Evolutionary conservation across 108 stramenopile species (phyloP).

Genomic region (Tribonema minus): DNA sequence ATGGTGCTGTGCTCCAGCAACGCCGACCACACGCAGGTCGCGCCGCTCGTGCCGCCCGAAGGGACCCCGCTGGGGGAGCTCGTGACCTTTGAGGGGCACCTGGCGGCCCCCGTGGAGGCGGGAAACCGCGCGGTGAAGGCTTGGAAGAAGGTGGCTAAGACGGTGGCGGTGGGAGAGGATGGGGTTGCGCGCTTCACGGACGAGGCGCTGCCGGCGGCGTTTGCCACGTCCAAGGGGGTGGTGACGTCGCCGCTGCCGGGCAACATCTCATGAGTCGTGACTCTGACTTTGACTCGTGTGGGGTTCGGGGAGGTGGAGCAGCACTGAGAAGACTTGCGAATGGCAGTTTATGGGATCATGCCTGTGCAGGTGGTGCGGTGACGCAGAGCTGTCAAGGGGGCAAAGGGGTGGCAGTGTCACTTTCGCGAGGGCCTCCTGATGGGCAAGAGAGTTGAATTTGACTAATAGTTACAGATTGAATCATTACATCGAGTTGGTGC

Average conservation of each 20-base stretch:
- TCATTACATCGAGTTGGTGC: too few species aligned
- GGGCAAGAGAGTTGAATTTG: too few species aligned
- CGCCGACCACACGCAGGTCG: constrained; percentile 53
- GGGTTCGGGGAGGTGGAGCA: too few species aligned
- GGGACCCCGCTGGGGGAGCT: constrained; percentile 51
- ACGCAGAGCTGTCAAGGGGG: too few species aligned
- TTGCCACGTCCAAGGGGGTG: constrained; percentile 29
- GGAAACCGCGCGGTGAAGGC: constrained; percentile 56
- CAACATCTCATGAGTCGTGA: constrained; percentile 13
- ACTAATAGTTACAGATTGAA: too few species aligned
- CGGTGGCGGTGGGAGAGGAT: constrained; percentile 37
- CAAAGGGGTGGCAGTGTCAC: too few species aligned
- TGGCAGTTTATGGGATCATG: too few species aligned
- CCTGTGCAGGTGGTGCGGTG: too few species aligned
- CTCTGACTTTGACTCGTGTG: too few species aligned
- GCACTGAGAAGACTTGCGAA: too few species aligned
- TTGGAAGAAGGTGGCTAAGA: constrained; percentile 49
- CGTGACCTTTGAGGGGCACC: constrained; percentile 54
- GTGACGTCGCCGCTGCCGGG: constrained; percentile 33
- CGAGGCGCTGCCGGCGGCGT: constrained; percentile 22
- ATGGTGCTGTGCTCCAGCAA: constrained; percentile 59
- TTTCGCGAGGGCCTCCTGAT: too few species aligned
- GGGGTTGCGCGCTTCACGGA: constrained; percentile 29
- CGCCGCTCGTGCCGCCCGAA: constrained; percentile 48
- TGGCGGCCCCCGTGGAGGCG: constrained; percentile 46